Percentiles rank a stretch among this genome's conserved stretches.
Evolutionary conservation across 306 rosid species (phyloP).

Genomic region (Pyrus betulifolia): DNA sequence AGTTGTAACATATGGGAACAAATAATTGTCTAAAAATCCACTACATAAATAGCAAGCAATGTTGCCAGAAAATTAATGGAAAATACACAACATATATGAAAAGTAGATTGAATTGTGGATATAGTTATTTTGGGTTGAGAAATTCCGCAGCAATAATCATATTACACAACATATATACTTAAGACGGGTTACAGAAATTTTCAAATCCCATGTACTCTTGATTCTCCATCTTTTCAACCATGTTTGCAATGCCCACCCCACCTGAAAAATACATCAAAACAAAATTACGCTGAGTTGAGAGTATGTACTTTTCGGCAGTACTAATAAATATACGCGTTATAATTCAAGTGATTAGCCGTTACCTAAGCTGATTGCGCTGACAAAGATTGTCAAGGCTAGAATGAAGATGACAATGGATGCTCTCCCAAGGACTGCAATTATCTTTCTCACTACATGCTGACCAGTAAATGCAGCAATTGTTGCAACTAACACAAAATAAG

Average conservation of each 20-base stretch:
- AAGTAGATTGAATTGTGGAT: not conserved
- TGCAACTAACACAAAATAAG: constrained; percentile 55
- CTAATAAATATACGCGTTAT: not conserved
- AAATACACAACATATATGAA: not conserved
- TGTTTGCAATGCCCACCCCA: constrained; percentile 67
- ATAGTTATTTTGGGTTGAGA: not conserved
- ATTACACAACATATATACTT: not conserved
- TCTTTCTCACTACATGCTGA: constrained; percentile 67
- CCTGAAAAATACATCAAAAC: constrained; percentile 29
- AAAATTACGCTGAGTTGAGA: not conserved
- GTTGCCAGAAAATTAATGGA: not conserved
- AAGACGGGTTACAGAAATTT: constrained; percentile 42
- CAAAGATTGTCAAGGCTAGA: constrained; percentile 61
- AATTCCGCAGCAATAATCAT: not conserved
- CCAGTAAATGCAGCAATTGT: constrained; percentile 69
- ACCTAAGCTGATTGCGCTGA: constrained; percentile 83
- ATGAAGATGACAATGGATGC: constrained; percentile 77
- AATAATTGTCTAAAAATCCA: not conserved
- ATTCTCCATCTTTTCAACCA: constrained; percentile 65
- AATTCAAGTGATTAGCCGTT: not conserved
- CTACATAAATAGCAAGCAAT: not conserved
- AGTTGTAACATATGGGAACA: not conserved
- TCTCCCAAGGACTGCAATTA: constrained; percentile 56
- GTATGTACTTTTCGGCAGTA: not conserved
- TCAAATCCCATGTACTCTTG: constrained; percentile 73